A percentile compares a stretch with the other conserved stretches of the same genome.
phyloP scores from a whole-genome alignment of 2,329 filamentous ascomycete genomes.

The Rhexocercosporidium sp. region DNA sequence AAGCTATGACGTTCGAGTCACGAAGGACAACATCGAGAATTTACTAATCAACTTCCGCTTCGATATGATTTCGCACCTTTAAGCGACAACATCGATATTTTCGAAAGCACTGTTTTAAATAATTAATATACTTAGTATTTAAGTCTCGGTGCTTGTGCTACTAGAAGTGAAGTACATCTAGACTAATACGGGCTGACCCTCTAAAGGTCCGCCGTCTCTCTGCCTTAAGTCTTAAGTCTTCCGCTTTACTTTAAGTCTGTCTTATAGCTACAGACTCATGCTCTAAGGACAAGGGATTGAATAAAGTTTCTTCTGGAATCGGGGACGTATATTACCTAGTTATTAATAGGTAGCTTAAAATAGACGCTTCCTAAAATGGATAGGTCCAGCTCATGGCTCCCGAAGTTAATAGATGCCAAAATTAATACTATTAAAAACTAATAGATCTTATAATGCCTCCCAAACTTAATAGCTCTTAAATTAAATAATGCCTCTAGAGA shows the following conservation, averaged over 20 bases:
- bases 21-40: conserved; percentile 33
- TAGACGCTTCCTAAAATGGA: too few species aligned
- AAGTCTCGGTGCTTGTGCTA: conserved; percentile 19
- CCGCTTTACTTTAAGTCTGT: neutral
- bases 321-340: too few species aligned
- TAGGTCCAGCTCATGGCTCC: too few species aligned
- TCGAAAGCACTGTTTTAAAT: conserved; percentile 20
- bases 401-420: too few species aligned
- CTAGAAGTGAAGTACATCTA: conserved; percentile 19
- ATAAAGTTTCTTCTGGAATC: neutral
- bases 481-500: too few species aligned
- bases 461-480: too few species aligned
- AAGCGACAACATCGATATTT: conserved; percentile 19
- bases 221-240: conserved; percentile 11
- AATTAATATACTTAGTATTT: conserved; percentile 19
- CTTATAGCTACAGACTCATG: neutral
- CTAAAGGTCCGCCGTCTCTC: conserved; percentile 14
- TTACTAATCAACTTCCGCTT: conserved; percentile 32
- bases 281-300: neutral
- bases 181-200: conserved; percentile 18
- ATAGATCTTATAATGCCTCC: too few species aligned
- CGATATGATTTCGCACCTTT: conserved; percentile 36
- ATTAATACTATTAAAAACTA: too few species aligned
- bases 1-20: conserved; percentile 1
- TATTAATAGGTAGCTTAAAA: too few species aligned